Evolutionary conservation across 2,329 filamentous ascomycete species (phyloP), one percentile per base, ranked within the genome.

Genomic region (Dactylellina leptospora): DNA sequence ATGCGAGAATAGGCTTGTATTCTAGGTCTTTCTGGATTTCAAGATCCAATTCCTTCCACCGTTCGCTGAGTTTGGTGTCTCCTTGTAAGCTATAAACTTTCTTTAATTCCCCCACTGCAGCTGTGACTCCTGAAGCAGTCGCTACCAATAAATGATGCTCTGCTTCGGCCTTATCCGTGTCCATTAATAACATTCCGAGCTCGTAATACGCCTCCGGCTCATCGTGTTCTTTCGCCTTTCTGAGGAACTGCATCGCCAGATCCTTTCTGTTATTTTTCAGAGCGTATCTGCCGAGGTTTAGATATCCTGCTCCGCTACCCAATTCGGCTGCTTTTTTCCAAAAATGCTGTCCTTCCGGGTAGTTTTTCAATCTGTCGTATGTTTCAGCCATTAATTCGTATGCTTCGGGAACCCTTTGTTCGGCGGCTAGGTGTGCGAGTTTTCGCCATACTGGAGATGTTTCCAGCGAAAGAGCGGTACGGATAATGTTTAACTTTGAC

Each of bases 131-230:
- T 6, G 59, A 59, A 3, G 59, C 59, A 6, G 59, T 59, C 0
- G 68, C 68, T 9, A 64, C 59, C 2, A 58, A 59, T 10, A 72
- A 44, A 38, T 55, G 64, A 48, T 72, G 28, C 16, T 71, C 74
- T 5, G 73, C 73, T 27, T 73, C 59, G n/a, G 47, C 58, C 16
- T 60, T 64, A 4, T 50, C 71, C 22, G 71, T 53, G 2, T 54
- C 42, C 9, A 70, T 30, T 18, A 53, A 33, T 30, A 73, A 66
- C n/a, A 74, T 51, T 6, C 75, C 75, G 4, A 76, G 44, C 23
- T 68, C 73, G 1, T 59, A 68, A 66, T 71, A 75, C 4, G 62
- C 75, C 27, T 73, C 75, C 13, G 66, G 62, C 18, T 75, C 44
- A 1, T 53, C 71, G 4, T 48, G 22, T 18, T 72, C 73, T 28